Percentiles rank a stretch among this genome's conserved stretches.
phyloP scores from a whole-genome alignment of 2,329 filamentous ascomycete genomes.

The Graphiopsis chlorocephala region DNA sequence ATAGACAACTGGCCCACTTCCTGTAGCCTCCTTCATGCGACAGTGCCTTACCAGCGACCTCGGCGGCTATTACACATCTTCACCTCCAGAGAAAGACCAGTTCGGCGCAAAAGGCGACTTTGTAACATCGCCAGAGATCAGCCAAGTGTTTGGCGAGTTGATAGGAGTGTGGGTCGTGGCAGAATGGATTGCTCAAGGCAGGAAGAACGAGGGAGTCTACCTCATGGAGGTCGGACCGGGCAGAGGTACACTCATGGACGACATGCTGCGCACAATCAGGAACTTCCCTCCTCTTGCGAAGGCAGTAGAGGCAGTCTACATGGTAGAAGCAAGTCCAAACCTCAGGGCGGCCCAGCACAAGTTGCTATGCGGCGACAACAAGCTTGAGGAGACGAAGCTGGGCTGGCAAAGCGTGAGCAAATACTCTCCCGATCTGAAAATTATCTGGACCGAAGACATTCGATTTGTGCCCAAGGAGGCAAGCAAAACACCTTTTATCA shows the following conservation, averaged over 20 bases:
- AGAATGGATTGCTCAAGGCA: slow-evolving; percentile 93
- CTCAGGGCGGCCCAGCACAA: slow-evolving; percentile 75
- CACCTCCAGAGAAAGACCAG: slow-evolving; percentile 69
- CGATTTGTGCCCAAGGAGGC: slow-evolving; percentile 68
- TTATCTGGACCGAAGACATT: slow-evolving; percentile 89
- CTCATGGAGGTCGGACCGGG: slow-evolving; percentile 93
- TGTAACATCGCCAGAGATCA: slow-evolving; percentile 95
- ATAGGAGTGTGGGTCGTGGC: slow-evolving; percentile 92
- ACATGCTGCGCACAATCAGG: slow-evolving; percentile 82
- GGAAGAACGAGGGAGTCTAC: slow-evolving; percentile 70
- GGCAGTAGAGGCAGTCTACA: slow-evolving; percentile 81
- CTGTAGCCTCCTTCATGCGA: slow-evolving; percentile 93
- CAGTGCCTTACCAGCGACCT: slow-evolving; percentile 92
- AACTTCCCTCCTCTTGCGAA: slow-evolving; percentile 76
- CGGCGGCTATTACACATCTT: slow-evolving; percentile 89
- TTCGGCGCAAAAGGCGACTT: slow-evolving; percentile 96
- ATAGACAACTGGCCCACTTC: slow-evolving; percentile 82
- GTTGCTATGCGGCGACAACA: slow-evolving; percentile 72
- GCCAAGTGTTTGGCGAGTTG: slow-evolving; percentile 92
- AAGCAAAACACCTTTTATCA: slow-evolving; percentile 80
- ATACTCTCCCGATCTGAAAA: slow-evolving; percentile 64
- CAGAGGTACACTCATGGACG: slow-evolving; percentile 93
- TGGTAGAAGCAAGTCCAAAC: slow-evolving; percentile 87
- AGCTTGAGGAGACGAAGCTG: slow-evolving; percentile 66
- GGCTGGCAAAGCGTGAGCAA: slow-evolving; percentile 75